Conservation (phyloP, 331 rosid genomes). For the Stylosanthes scabra region DNA sequence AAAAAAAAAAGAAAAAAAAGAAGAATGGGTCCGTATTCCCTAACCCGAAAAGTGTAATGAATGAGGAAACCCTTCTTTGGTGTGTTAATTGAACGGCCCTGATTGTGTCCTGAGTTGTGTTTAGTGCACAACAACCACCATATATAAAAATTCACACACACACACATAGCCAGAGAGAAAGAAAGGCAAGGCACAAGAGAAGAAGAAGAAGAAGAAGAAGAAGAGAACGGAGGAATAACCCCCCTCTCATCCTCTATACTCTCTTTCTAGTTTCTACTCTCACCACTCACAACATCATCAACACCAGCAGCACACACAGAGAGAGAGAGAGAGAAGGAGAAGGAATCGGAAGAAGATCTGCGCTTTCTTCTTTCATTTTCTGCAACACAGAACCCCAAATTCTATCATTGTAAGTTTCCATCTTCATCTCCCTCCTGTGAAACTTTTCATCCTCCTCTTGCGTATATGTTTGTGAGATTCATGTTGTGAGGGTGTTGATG, state of each 20-base stretch:
- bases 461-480: neutral
- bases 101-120: conserved; percentile 35
- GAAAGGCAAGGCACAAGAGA: neutral
- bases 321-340: neutral
- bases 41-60: conserved; percentile 39
- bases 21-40: neutral
- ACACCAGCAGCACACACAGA: neutral
- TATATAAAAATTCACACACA: conserved; percentile 43
- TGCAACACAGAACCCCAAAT: conserved; percentile 16
- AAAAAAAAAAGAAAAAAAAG: neutral
- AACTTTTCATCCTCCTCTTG: neutral
- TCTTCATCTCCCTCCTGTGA: neutral
- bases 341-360: neutral
- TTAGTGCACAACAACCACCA: conserved; percentile 41
- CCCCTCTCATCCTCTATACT: conserved; percentile 16
- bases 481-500: conserved; percentile 2
- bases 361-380: neutral
- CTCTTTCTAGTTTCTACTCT: neutral
- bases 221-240: conserved; percentile 29
- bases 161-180: neutral
- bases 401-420: conserved; percentile 43
- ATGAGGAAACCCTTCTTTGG: conserved; percentile 41
- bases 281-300: conserved; percentile 9
- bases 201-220: neutral
- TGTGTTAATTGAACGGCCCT: conserved; percentile 44